Conservation (phyloP, 345 rosid species). For the Eucalyptus rudis region DNA sequence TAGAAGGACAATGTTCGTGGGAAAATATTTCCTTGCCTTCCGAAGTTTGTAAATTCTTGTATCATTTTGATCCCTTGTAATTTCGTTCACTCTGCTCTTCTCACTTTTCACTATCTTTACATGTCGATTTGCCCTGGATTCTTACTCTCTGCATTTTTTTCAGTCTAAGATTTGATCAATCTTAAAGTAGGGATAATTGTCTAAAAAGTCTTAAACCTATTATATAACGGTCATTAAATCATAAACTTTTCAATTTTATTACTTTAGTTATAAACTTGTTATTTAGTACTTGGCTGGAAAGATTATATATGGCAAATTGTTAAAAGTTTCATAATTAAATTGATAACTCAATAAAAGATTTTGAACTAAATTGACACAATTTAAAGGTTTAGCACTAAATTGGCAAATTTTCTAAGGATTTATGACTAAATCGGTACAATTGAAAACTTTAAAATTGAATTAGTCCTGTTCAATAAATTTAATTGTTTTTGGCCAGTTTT, state of each 20-base stretch:
- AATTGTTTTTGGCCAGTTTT: no score
- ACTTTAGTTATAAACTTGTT: no score
- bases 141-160: not conserved
- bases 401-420: rapidly evolving
- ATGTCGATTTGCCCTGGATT: not conserved
- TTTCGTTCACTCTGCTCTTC: not conserved
- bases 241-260: no score
- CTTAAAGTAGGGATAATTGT: not conserved
- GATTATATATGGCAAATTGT: no score
- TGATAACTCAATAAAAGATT: no score
- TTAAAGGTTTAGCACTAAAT: not conserved
- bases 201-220: not conserved
- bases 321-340: no score
- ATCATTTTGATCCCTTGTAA: not conserved
- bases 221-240: not conserved
- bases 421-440: not conserved
- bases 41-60: not conserved
- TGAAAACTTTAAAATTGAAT: not conserved
- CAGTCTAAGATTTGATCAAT: not conserved
- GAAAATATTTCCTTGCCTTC: not conserved
- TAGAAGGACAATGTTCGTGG: not conserved
- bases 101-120: not conserved
- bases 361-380: no score
- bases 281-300: not conserved
- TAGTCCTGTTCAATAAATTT: no score